These are phyloP conservation scores for Begonia fuchsioides DNA, from an alignment of 306 rosid species.

Conservation along the genomic window DNA sequence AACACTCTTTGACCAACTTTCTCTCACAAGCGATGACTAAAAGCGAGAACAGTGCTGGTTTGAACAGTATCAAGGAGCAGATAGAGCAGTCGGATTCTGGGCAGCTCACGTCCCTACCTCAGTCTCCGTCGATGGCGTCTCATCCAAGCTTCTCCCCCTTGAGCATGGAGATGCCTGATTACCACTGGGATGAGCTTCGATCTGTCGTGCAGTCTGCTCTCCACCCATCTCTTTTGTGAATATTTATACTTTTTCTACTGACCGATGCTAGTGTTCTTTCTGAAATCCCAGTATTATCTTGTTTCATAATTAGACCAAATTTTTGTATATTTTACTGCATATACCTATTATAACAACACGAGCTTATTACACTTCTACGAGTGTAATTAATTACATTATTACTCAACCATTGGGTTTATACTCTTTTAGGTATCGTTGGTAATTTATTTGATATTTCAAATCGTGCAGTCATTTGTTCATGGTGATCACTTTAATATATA, in stretches of 20 bases:
- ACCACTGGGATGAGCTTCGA: conserved; percentile 69
- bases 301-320: no score
- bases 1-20: conserved; percentile 12
- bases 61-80: conserved; percentile 6
- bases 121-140: conserved; percentile 11
- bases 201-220: conserved; percentile 42
- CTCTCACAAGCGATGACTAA: conserved; percentile 1
- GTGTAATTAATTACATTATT: no score
- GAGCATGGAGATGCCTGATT: conserved; percentile 11
- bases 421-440: no score
- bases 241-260: background rate
- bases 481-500: no score
- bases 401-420: no score
- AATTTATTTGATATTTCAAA: no score
- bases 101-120: conserved; percentile 14
- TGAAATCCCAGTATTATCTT: no score
- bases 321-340: no score
- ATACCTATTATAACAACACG: no score
- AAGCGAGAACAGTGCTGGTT: conserved; percentile 24
- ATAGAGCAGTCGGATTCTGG: conserved; percentile 13
- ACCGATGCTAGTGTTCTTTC: no score
- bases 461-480: no score
- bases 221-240: conserved; percentile 21
- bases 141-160: conserved; percentile 19
- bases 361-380: no score